Percentiles rank a stretch among this genome's conserved stretches.
Evolutionary conservation across 2,329 filamentous ascomycete species (phyloP).

Genomic region (Didymella glomerata): DNA sequence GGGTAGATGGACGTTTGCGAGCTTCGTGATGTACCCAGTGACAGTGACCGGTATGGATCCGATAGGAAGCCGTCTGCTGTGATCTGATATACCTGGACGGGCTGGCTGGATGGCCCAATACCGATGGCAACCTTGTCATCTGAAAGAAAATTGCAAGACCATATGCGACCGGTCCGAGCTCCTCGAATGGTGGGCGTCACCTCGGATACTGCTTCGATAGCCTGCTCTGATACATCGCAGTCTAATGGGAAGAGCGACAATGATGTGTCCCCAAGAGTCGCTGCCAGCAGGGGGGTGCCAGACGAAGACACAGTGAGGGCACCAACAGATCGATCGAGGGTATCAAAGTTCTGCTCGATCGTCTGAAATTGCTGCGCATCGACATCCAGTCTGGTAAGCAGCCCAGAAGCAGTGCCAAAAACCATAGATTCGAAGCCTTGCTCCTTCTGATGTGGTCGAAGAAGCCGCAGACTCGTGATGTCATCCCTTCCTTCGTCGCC

Average conservation of each 20-base stretch:
- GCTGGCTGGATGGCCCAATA: conserved; percentile 54
- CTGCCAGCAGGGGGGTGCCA: conserved; percentile 58
- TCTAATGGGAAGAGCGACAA: conserved; percentile 57
- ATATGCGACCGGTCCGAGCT: conserved; percentile 42
- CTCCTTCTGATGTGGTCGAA: conserved; percentile 54
- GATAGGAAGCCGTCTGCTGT: conserved; percentile 54
- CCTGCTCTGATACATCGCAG: conserved; percentile 39
- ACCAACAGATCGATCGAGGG: conserved; percentile 56
- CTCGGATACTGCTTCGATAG: conserved; percentile 28
- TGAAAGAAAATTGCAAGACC: conserved; percentile 64
- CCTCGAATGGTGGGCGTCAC: conserved; percentile 27
- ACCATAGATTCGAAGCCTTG: conserved; percentile 58
- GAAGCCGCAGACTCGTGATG: conserved; percentile 64
- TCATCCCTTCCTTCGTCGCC: conserved; percentile 65
- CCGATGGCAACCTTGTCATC: conserved; percentile 61
- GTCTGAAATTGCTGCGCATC: conserved; percentile 25
- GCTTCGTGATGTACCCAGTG: conserved; percentile 37
- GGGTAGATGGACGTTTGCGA: conserved; percentile 55
- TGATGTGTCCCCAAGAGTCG: conserved; percentile 57
- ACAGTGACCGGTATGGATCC: conserved; percentile 53
- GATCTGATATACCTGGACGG: conserved; percentile 61
- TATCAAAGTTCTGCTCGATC: conserved; percentile 49
- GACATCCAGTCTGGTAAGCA: conserved; percentile 52
- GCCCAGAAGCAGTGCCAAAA: conserved; percentile 65
- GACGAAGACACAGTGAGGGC: conserved; percentile 58